phyloP scores from a whole-genome alignment of 768 basidiomycete species.

The Suillus alpinus region DNA sequence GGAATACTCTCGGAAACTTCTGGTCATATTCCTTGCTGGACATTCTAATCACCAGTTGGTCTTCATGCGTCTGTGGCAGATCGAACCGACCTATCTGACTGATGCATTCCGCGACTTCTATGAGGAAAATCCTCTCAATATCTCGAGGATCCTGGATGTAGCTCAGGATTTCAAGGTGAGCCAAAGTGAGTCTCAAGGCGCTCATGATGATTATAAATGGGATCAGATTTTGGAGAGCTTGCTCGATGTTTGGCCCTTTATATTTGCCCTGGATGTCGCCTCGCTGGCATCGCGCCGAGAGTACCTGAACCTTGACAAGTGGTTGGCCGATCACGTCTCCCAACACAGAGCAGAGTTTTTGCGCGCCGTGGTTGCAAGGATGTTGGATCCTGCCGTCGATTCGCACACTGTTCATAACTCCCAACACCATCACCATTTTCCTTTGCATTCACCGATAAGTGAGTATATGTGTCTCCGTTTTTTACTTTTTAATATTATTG shows the following conservation, averaged over 20 bases:
- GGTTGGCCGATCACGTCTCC: constrained; percentile 86
- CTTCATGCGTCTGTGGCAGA: constrained; percentile 95
- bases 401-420: constrained; percentile 83
- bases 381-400: constrained; percentile 77
- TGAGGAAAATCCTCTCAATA: constrained; percentile 87
- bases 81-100: constrained; percentile 81
- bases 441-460: constrained; percentile 87
- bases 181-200: constrained; percentile 5
- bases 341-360: constrained; percentile 84
- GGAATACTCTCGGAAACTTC: constrained; percentile 83
- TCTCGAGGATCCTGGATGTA: constrained; percentile 91
- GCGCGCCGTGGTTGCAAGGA: constrained; percentile 73
- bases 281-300: constrained; percentile 90
- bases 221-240: constrained; percentile 86
- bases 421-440: constrained; percentile 88
- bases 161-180: constrained; percentile 90
- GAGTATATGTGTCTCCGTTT: constrained; percentile 24
- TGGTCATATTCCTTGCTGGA: constrained; percentile 87
- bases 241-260: constrained; percentile 83
- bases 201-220: constrained; percentile 6
- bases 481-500: background rate
- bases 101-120: constrained; percentile 91
- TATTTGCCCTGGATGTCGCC: constrained; percentile 91
- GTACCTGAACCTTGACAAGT: constrained; percentile 94
- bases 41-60: constrained; percentile 95